Percentiles rank a stretch among this genome's conserved stretches.
Conservation (phyloP, 1,284 basidiomycete species). For the Psilocybe mexicana region DNA sequence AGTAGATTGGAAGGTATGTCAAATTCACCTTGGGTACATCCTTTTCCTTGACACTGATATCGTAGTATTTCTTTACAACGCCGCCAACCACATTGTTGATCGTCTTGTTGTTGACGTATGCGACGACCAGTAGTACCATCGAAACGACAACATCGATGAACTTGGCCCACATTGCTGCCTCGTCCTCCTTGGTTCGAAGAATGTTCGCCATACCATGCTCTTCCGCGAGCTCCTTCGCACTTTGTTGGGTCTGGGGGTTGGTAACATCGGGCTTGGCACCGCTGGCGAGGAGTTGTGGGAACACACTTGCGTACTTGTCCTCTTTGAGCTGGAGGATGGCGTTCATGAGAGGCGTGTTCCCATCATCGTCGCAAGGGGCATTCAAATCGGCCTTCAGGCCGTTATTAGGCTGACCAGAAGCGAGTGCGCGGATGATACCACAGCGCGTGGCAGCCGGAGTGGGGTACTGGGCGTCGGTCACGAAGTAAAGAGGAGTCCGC, state of each 20-base stretch:
- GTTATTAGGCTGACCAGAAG: not conserved
- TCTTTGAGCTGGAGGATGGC: constrained; percentile 1
- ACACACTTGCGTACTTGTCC: not conserved
- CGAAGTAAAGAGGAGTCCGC: not conserved
- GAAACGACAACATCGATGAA: constrained; percentile 5
- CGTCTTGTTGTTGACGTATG: constrained; percentile 4
- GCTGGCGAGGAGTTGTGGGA: not conserved
- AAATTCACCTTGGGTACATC: not conserved
- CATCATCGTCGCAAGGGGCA: constrained; percentile 5
- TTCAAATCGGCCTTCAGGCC: constrained; percentile 1
- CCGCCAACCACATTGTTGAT: not conserved
- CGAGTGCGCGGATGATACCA: constrained; percentile 4
- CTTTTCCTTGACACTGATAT: constrained; percentile 3
- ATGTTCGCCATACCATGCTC: not conserved
- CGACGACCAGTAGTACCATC: constrained; percentile 2
- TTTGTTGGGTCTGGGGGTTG: not conserved
- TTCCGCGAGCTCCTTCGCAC: not conserved
- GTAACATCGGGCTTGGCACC: not conserved
- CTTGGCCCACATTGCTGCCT: not conserved
- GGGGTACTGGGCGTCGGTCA: not conserved
- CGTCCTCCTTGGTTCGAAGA: constrained; percentile 2
- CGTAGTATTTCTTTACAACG: constrained; percentile 5
- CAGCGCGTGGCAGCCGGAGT: not conserved
- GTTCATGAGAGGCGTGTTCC: not conserved
- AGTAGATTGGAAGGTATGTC: not conserved